Conservation (phyloP, 257 asterid species). For the Henckelia pumila region DNA sequence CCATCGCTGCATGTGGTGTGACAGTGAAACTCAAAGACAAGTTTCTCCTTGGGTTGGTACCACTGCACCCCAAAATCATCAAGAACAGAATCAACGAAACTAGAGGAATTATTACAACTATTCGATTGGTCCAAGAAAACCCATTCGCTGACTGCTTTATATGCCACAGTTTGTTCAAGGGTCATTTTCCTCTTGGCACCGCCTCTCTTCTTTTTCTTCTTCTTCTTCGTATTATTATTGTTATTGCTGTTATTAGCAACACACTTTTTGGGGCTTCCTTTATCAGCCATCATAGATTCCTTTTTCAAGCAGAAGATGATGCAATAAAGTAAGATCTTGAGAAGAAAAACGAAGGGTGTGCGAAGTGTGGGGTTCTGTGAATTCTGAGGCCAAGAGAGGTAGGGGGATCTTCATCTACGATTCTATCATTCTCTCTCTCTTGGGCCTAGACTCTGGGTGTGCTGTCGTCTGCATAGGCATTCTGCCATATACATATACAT, state of each 20-base stretch:
- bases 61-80: conserved; percentile 78
- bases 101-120: conserved; percentile 16
- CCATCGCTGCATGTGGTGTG: conserved; percentile 95
- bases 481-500: not conserved
- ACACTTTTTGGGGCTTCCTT: conserved; percentile 50
- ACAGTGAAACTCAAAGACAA: conserved; percentile 77
- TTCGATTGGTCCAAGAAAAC: conserved; percentile 63
- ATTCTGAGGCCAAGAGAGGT: conserved; percentile 21
- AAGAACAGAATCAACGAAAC: conserved; percentile 31
- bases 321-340: not conserved
- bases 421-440: no score
- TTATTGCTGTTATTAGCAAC: conserved; percentile 22
- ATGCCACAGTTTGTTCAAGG: conserved; percentile 76
- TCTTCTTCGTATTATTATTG: no score
- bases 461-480: no score
- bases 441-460: no score
- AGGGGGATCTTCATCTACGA: no score
- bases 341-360: not conserved
- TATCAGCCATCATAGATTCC: conserved; percentile 45
- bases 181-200: conserved; percentile 87
- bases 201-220: conserved; percentile 92
- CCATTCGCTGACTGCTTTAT: conserved; percentile 84
- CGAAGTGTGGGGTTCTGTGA: conserved; percentile 10
- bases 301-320: conserved; percentile 9
- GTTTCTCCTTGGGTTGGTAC: conserved; percentile 72